These are phyloP conservation scores for Cladophialophora chaetospira DNA, from an alignment of 2,329 filamentous ascomycete species.

Conservation along the genomic window DNA sequence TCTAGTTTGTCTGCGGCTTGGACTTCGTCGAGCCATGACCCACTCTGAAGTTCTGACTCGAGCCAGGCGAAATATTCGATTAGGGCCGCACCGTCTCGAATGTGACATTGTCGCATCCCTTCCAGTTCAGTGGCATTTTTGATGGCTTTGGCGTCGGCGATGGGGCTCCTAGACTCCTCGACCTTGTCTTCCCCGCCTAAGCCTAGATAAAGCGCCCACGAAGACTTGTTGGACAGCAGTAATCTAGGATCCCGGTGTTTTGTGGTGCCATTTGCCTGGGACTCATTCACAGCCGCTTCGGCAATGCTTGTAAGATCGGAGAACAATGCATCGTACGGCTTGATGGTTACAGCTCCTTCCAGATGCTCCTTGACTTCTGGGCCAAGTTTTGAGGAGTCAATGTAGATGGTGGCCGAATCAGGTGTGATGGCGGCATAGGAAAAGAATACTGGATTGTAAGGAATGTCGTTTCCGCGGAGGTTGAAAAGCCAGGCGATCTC, in stretches of 20 bases:
- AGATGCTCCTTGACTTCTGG: conserved; percentile 71
- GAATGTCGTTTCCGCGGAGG: conserved; percentile 88
- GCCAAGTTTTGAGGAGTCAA: conserved; percentile 77
- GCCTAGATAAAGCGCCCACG: conserved; percentile 87
- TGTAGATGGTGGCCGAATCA: conserved; percentile 73
- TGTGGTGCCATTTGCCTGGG: conserved; percentile 37
- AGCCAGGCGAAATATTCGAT: conserved; percentile 96
- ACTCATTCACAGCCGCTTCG: conserved; percentile 42
- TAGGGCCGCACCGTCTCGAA: conserved; percentile 87
- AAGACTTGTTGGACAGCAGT: conserved; percentile 82
- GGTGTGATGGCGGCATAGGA: conserved; percentile 89
- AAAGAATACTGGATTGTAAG: conserved; percentile 98
- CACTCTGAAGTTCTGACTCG: conserved; percentile 81
- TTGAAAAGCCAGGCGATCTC: conserved; percentile 99
- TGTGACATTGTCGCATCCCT: conserved; percentile 91
- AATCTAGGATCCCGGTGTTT: conserved; percentile 63
- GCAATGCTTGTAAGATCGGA: conserved; percentile 70
- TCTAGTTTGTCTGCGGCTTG: conserved; percentile 90
- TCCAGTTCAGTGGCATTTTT: conserved; percentile 89
- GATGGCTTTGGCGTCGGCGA: conserved; percentile 88
- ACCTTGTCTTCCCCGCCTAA: conserved; percentile 83
- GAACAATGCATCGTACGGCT: conserved; percentile 82
- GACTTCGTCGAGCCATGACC: conserved; percentile 78
- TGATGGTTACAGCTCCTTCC: conserved; percentile 67
- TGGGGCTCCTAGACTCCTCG: conserved; percentile 82